phyloP scores from a whole-genome alignment of 2,329 filamentous ascomycete genomes.

The Colletotrichum sp. region DNA sequence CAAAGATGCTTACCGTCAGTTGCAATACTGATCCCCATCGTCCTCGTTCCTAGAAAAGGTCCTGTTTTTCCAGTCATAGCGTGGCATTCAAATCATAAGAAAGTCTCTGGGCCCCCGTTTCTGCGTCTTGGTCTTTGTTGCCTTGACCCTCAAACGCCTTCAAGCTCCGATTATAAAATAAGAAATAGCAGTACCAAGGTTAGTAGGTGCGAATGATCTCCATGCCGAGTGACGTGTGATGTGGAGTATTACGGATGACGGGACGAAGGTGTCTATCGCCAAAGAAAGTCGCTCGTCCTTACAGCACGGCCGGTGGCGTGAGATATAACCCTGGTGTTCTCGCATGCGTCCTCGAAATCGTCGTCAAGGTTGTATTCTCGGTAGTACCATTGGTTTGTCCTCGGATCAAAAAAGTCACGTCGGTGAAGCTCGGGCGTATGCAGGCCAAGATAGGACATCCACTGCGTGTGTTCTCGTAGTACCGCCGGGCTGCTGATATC shows the following conservation, averaged over 20 bases:
- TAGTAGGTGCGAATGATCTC: not conserved
- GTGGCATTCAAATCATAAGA: not conserved
- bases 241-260: not conserved
- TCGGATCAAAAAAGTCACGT: constrained; percentile 7
- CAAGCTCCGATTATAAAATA: not conserved
- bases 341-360: constrained; percentile 13
- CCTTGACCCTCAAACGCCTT: not conserved
- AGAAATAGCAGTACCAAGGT: not conserved
- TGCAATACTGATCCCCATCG: not conserved
- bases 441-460: constrained; percentile 13
- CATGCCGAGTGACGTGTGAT: not conserved
- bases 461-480: constrained; percentile 18
- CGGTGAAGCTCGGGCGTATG: constrained; percentile 7
- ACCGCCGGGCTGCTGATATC: constrained; percentile 13
- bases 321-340: constrained; percentile 5
- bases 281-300: constrained; percentile 5
- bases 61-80: not conserved
- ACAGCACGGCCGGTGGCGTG: constrained; percentile 9
- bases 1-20: not conserved
- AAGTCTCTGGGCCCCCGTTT: not conserved
- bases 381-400: constrained; percentile 10
- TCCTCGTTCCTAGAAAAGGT: not conserved
- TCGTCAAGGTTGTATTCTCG: constrained; percentile 18
- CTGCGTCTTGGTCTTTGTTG: not conserved
- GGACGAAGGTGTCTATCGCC: not conserved